These are phyloP conservation scores for Alternaria longipes DNA, from an alignment of 2,329 filamentous ascomycete genomes.

Conservation along the genomic window DNA sequence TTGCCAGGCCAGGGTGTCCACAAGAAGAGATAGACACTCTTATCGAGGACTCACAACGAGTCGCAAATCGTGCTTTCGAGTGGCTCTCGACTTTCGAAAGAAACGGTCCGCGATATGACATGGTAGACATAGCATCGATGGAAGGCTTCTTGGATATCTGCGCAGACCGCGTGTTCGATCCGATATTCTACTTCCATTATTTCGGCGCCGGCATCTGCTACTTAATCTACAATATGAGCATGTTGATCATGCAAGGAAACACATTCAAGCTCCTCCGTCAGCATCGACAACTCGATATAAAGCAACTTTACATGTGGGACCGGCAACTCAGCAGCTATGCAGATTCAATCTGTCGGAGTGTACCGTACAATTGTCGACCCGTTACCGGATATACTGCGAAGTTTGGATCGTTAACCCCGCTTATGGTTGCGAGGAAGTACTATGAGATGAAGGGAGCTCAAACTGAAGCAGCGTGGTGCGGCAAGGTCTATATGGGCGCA, in stretches of 20 bases:
- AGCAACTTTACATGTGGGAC: constrained; percentile 45
- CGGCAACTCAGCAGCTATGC: constrained; percentile 43
- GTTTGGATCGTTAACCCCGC: constrained; percentile 47
- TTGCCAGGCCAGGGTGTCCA: constrained; percentile 11
- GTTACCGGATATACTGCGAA: constrained; percentile 43
- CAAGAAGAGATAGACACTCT: constrained; percentile 34
- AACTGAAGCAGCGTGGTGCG: constrained; percentile 43
- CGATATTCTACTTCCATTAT: constrained; percentile 44
- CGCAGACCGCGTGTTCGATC: constrained; percentile 38
- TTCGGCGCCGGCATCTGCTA: constrained; percentile 47
- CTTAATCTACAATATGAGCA: constrained; percentile 50
- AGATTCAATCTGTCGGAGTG: constrained; percentile 43
- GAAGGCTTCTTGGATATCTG: constrained; percentile 40
- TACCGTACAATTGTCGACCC: constrained; percentile 43
- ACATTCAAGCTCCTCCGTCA: constrained; percentile 42
- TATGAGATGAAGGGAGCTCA: constrained; percentile 41
- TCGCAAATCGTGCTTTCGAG: constrained; percentile 37
- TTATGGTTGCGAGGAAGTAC: constrained; percentile 48
- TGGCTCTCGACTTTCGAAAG: constrained; percentile 46
- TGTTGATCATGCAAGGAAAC: constrained; percentile 48
- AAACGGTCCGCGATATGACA: constrained; percentile 42
- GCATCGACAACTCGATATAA: constrained; percentile 37
- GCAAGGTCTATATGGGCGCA: constrained; percentile 39
- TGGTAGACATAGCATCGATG: constrained; percentile 34
- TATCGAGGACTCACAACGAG: constrained; percentile 37